Conservation (phyloP, 1,284 basidiomycete species). For the Sanghuangporus baumii region DNA sequence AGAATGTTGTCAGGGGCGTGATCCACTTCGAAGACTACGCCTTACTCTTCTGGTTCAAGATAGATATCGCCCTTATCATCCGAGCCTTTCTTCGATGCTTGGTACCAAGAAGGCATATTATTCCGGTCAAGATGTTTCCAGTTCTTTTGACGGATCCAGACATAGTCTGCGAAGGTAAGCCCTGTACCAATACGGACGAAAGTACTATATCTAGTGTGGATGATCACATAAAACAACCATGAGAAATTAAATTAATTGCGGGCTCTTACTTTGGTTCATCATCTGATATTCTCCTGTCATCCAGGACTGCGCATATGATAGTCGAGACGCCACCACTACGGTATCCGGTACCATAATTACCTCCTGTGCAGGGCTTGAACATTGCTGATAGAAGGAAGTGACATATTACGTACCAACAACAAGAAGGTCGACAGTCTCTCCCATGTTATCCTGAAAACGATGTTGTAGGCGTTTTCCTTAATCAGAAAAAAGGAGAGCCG, state of each 20-base stretch:
- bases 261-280: conserved; percentile 56
- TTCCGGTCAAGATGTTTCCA: conserved; percentile 73
- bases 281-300: conserved; percentile 51
- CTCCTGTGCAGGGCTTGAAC: conserved; percentile 36
- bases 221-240: conserved; percentile 8
- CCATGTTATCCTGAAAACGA: conserved; percentile 70
- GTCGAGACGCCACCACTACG: conserved; percentile 78
- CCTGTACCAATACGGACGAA: conserved; percentile 88
- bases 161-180: conserved; percentile 77
- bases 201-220: conserved; percentile 52
- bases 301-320: conserved; percentile 70
- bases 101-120: conserved; percentile 50
- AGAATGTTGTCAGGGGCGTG: conserved; percentile 8
- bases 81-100: conserved; percentile 48
- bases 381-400: conserved; percentile 4
- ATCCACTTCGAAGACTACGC: conserved; percentile 4
- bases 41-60: conserved; percentile 73
- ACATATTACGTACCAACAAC: conserved; percentile 65
- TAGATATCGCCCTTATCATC: conserved; percentile 83
- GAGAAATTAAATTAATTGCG: conserved; percentile 1
- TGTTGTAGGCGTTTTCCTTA: not conserved
- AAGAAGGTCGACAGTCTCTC: conserved; percentile 83
- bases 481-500: conserved; percentile 18
- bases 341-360: conserved; percentile 67
- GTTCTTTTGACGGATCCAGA: conserved; percentile 69